Base-by-base conservation (phyloP, 108 stramenopile species). In the Stephanodiscus triporus region DNA sequence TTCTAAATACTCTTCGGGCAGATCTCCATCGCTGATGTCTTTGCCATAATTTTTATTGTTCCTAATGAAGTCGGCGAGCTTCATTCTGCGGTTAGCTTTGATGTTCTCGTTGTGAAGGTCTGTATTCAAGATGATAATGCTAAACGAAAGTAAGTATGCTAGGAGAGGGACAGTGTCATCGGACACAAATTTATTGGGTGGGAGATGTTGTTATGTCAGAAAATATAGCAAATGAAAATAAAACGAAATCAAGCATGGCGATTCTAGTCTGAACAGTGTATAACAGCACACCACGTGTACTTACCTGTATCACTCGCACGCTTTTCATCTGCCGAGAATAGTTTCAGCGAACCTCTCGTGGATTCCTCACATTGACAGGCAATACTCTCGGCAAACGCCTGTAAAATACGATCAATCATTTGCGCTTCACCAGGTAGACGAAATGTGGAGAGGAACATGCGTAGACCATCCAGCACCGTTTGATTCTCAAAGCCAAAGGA, bases 121-220 rank as follows among this genome's bases (percentile, higher is more conserved):
- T 17, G 98, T 99, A 78, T 99, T 99, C 27, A 99, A 87, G 97
- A 99, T 99, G 57, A 99, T 97, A 43, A 98, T 97, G 79, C 94
- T 95, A 70, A 97, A 98, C 7, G 90, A 89, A 19, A 98, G 84
- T 20, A 98, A 85, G 61, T 95, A 98, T 4, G 97, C 96, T 45
- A 45, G 3, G 43, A 16, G 0, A 45, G 11, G 43, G 14, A 3
- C 16, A 45, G 43, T 45, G 43, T 17, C 43, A 4, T 45, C 13
- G 43, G 43, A 14, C 43, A 4, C 16, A 16, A 16, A 45, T 16
- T 14, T 3, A 45, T 45, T 45, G 43, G 16, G 43, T 17, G 16
- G 14, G 16, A 45, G 43, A 45, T 45, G n/a, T 45, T 2, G 5
- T 4, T 34, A 4, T 45, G 43, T 45, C 43, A 45, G 14, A 45